phyloP scores from a whole-genome alignment of 1,139 yeast genomes.

The Diutina pseudorugosa region DNA sequence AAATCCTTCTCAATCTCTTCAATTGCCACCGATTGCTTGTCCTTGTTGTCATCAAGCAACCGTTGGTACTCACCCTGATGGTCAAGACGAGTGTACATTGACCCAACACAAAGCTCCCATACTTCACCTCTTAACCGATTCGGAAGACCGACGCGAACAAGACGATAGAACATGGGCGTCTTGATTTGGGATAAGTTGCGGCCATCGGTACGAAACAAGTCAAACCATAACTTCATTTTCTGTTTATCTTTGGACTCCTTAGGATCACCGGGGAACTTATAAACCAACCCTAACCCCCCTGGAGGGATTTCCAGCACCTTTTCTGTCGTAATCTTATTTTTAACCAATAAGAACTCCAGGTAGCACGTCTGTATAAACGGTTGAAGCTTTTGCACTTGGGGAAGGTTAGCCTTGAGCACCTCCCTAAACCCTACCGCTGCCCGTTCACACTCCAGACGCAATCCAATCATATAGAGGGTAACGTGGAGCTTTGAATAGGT shows the following conservation, averaged over 20 bases:
- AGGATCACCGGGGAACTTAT: conserved; percentile 85
- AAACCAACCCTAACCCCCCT: conserved; percentile 76
- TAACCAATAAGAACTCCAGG: conserved; percentile 70
- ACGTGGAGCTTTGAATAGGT: conserved; percentile 58
- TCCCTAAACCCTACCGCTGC: conserved; percentile 61
- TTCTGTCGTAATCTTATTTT: conserved; percentile 38
- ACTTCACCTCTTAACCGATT: conserved; percentile 87
- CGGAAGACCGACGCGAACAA: conserved; percentile 84
- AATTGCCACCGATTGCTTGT: conserved; percentile 65
- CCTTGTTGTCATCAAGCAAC: conserved; percentile 47
- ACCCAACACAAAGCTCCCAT: conserved; percentile 90
- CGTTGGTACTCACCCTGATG: conserved; percentile 47
- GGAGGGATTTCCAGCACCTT: conserved; percentile 45
- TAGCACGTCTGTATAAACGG: conserved; percentile 65
- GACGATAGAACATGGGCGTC: conserved; percentile 68
- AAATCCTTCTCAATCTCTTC: conserved; percentile 96
- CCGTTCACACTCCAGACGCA: conserved; percentile 66
- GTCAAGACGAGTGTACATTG: conserved; percentile 62
- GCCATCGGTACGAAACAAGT: conserved; percentile 73
- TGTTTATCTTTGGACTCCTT: conserved; percentile 67
- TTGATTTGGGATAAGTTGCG: conserved; percentile 66
- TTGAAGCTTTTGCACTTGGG: conserved; percentile 47
- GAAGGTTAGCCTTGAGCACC: conserved; percentile 50
- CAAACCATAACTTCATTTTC: conserved; percentile 89
- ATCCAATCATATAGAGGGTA: conserved; percentile 64